Percentiles rank a stretch among this genome's conserved stretches.
Evolutionary conservation across 1,284 basidiomycete genomes (phyloP).

Genomic region (Irpex sp.): DNA sequence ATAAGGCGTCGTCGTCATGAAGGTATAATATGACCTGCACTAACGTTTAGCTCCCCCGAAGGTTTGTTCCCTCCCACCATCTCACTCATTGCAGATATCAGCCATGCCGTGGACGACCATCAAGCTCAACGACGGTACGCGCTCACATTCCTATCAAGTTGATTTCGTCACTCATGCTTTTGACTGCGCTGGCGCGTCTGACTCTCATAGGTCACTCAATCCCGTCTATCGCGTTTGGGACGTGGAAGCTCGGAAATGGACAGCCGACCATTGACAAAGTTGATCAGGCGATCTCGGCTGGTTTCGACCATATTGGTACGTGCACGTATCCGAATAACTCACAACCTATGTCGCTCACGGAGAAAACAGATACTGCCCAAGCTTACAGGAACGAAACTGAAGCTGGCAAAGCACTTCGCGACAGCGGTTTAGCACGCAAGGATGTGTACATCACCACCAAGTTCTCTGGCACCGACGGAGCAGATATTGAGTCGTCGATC

Average conservation of each 20-base stretch:
- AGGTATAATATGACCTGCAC: not conserved
- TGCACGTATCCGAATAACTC: not conserved
- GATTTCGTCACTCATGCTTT: not conserved
- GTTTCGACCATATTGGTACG: slow-evolving; percentile 27
- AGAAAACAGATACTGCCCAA: slow-evolving; percentile 25
- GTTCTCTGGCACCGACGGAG: slow-evolving; percentile 47
- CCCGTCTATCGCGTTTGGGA: slow-evolving; percentile 52
- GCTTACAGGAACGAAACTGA: slow-evolving; percentile 35
- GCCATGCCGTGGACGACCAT: not conserved
- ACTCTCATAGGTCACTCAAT: slow-evolving; percentile 33
- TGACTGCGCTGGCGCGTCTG: not conserved
- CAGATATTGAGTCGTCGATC: slow-evolving; percentile 27
- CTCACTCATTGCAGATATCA: not conserved
- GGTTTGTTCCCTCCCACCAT: not conserved
- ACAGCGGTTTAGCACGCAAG: slow-evolving; percentile 29
- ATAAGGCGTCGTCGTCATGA: not conserved
- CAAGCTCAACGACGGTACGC: slow-evolving; percentile 2
- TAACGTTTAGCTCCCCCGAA: not conserved
- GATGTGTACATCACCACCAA: slow-evolving; percentile 42
- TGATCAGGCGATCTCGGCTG: slow-evolving; percentile 26
- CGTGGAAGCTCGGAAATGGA: slow-evolving; percentile 42
- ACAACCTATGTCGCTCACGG: not conserved
- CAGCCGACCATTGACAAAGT: slow-evolving; percentile 26
- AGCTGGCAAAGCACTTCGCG: slow-evolving; percentile 31
- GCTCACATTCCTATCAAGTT: not conserved